phyloP scores from a whole-genome alignment of 2,329 filamentous ascomycete species.

The Talaromyces sp. region DNA sequence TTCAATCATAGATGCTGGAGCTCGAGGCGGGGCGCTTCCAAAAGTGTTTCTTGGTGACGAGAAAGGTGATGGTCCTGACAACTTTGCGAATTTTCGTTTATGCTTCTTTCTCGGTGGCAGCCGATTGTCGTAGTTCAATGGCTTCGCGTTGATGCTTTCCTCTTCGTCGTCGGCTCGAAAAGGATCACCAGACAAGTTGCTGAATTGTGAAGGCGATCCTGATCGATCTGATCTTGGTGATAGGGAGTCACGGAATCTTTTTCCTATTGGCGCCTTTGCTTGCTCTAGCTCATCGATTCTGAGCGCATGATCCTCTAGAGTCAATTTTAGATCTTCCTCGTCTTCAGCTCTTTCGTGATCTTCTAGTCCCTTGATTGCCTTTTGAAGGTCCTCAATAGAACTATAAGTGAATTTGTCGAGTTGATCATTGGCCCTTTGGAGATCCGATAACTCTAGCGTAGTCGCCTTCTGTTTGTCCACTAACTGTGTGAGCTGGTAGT shows the following conservation, averaged over 20 bases:
- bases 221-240: not conserved
- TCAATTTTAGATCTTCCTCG: not conserved
- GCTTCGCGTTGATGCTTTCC: not conserved
- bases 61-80: not conserved
- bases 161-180: not conserved
- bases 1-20: not conserved
- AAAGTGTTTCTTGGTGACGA: not conserved
- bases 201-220: not conserved
- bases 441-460: not conserved
- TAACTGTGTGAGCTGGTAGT: conserved; percentile 1
- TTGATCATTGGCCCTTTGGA: not conserved
- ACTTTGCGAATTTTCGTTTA: conserved; percentile 1
- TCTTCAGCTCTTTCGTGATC: not conserved
- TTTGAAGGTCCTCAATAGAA: not conserved
- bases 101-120: conserved; percentile 6
- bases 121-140: not conserved
- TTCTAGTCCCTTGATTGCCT: not conserved
- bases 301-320: not conserved
- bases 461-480: not conserved
- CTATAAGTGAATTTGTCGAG: not conserved
- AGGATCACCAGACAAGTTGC: not conserved
- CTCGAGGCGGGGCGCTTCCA: not conserved
- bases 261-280: not conserved
- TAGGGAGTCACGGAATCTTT: not conserved
- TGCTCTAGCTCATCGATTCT: not conserved